Evolutionary conservation across 2,329 filamentous ascomycete species (phyloP).

Genomic region (Rhinocladiella similis): DNA sequence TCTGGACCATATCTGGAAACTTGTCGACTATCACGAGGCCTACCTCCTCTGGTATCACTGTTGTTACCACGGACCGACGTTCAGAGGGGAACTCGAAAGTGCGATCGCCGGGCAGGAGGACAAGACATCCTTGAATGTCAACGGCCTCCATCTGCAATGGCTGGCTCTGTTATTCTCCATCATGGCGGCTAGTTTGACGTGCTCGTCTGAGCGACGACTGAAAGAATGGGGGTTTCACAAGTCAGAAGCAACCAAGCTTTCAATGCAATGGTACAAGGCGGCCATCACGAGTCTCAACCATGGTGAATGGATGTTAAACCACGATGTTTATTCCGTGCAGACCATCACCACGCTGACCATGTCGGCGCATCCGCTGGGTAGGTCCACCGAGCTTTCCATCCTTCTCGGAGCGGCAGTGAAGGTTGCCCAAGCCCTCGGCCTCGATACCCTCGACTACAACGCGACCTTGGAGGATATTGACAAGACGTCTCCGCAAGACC

Average conservation of each 20-base stretch:
- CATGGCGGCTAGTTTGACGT: constrained; percentile 26
- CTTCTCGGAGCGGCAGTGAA: constrained; percentile 47
- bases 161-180: constrained; percentile 23
- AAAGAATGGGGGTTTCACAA: constrained; percentile 48
- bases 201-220: constrained; percentile 19
- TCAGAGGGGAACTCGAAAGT: constrained; percentile 25
- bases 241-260: constrained; percentile 43
- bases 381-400: constrained; percentile 50
- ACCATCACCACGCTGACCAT: constrained; percentile 50
- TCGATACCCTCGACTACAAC: constrained; percentile 42
- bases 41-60: constrained; percentile 26
- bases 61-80: constrained; percentile 25
- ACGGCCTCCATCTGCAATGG: constrained; percentile 25
- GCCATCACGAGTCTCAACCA: constrained; percentile 47
- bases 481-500: constrained; percentile 1
- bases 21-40: constrained; percentile 24
- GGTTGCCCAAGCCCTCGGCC: constrained; percentile 49
- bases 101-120: constrained; percentile 18
- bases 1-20: constrained; percentile 15
- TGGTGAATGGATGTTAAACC: constrained; percentile 47
- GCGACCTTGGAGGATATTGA: constrained; percentile 17
- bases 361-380: constrained; percentile 52
- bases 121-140: constrained; percentile 17
- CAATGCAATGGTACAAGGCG: constrained; percentile 49
- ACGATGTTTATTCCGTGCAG: constrained; percentile 47